Base-by-base conservation (phyloP, 176 grass and related monocot species). In the Phoenix roebelenii region DNA sequence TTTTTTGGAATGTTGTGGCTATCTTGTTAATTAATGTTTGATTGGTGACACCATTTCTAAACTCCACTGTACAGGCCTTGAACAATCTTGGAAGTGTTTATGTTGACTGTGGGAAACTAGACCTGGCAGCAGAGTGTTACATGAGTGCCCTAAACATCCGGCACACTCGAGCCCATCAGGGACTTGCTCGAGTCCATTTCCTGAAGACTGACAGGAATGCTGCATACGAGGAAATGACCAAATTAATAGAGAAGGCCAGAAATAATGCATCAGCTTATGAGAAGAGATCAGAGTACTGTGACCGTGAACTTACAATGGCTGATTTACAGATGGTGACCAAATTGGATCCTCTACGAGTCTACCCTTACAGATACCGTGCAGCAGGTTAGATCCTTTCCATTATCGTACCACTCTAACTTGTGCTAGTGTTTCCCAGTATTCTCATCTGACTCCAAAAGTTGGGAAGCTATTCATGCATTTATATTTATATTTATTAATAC, bases 61-160 rank as follows among this genome's bases (percentile, higher is more conserved):
- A 32, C 24, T 61, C 15, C 50, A 68, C 75, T 16, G 80, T 89
- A 16, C 63, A 98, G 94, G 94, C 94, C 64, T 64, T 98, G 64
- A 98, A 98, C 74, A 98, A 98, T 63, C 87, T 98, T 18, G 94
- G 94, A 50, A 98, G 94, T 68, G 94, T 98, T 64, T 98, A 93
- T 78, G 94, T 98, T 56, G 94, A 98, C 51, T 98, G 81, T 19
- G 78, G 74, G 39, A 98, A 98, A 67, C 79, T 98, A 52, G 88
- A 93, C n/a, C 71, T 88, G 70, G 94, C 88, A 73, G 87, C 87
- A 25, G 94, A 98, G 75, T 89, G 94, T 74, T 98, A 98, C 74
- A 81, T 75, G 23, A 92, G 78, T 35, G 94, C 88, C 3, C 60
- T 98, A 63, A 98, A 98, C 73, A 98, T 98, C 64, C 74, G 88